Base-by-base conservation (phyloP, 768 basidiomycete species). In the Lyophyllum semitale region DNA sequence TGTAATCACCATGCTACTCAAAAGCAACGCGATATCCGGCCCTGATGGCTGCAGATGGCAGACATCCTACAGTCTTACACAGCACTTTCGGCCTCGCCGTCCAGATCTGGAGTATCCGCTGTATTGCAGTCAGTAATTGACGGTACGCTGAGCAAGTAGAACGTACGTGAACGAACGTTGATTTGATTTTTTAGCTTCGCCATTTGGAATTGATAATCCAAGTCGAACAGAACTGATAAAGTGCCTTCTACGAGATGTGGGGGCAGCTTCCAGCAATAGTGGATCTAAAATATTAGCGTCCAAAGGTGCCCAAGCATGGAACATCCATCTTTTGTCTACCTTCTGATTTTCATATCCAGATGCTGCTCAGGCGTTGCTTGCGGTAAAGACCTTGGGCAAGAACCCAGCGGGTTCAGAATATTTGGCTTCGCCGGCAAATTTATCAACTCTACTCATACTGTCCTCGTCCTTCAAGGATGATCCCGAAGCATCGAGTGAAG, bases 341-440 rank as follows among this genome's bases (percentile, higher is more conserved):
- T 42, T 40, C 44, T 41, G n/a, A 18, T 11, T 9, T 1, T 15
- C 53, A 32, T 15, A 35, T 32, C n/a, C 65, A 94, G 92, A 93
- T 67, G 81, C 83, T 27, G 74, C 82, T 2, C 79, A 75, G 30
- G 91, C 89, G 15, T 73, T 95, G 2, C 71, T 84, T 42, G 83
- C 89, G 0, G 67, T 95, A 53, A 94, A 94, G 70, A 82, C 81
- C 8, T 79, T 95, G 3, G 91, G 87, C 13, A 86, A 86, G 62
- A 81, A 85, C 48, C 85, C 83, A 0, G 72, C 84, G 3, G 89
- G 88, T 15, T 91, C 93, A 4, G 71, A 76, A 48, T 73, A 85
- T 49, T 75, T 93, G 22, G 79, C 82, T 5, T 73, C 74, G 1
- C 62, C 81, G 8, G 63, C 76, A 22, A 89, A 87, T 65, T 72